Percentiles rank a stretch among this genome's conserved stretches.
These are phyloP conservation scores for Chrysanthemum seticuspe DNA, from an alignment of 129 eudicot species.

Conservation along the genomic window DNA sequence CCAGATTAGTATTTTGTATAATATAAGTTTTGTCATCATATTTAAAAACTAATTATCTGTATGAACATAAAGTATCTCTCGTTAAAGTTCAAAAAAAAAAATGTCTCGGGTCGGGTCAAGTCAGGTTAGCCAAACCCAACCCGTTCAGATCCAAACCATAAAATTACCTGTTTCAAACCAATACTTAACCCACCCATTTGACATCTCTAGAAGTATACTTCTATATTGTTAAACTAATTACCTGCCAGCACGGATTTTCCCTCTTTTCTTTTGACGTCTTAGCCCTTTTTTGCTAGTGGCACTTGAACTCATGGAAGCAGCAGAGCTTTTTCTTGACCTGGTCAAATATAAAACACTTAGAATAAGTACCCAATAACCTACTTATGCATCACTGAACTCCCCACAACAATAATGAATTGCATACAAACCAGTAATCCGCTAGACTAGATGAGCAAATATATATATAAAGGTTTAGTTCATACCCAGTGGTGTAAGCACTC, in stretches of 20 bases:
- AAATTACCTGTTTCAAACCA: not conserved
- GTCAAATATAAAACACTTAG: slow-evolving; percentile 1
- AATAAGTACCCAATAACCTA: not conserved
- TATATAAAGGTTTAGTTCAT: slow-evolving; percentile 21
- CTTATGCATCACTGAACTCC: not conserved
- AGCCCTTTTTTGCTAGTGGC: slow-evolving; percentile 55
- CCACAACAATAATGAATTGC: not conserved
- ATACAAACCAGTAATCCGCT: not conserved
- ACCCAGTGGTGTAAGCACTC: slow-evolving; percentile 97
- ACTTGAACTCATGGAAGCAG: slow-evolving; percentile 64
- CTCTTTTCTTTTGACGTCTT: slow-evolving; percentile 74
- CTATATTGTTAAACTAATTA: slow-evolving; percentile 17
- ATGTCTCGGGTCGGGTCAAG: too few relatives aligned
- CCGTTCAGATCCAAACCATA: not conserved
- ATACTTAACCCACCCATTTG: not conserved
- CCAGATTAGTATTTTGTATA: not conserved
- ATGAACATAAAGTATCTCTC: not conserved
- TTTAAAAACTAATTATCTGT: not conserved
- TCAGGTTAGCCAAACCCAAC: too few relatives aligned
- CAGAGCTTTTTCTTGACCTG: slow-evolving; percentile 69
- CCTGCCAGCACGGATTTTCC: slow-evolving; percentile 99
- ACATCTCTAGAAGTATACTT: not conserved
- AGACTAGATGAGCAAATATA: not conserved
- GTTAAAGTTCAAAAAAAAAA: not conserved
- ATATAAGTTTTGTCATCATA: not conserved